Evolutionary conservation across 352 stramenopile species (phyloP).

Genomic region (Globisporangium yorkense): DNA sequence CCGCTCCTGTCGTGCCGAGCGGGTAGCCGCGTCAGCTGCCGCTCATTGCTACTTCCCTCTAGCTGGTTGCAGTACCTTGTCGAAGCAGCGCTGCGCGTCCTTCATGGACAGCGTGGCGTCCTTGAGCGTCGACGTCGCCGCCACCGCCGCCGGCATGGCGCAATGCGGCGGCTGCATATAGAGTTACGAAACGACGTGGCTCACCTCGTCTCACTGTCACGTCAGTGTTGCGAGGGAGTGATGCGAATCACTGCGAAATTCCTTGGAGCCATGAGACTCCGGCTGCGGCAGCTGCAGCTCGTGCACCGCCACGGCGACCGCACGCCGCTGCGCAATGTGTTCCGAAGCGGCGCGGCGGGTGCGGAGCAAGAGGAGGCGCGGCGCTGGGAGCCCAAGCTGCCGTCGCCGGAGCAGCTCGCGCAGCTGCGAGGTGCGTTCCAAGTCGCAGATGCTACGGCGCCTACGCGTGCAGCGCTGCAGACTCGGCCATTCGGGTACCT

Average conservation of each 20-base stretch:
- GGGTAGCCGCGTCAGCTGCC: neutral
- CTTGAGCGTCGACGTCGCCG: slow-evolving; percentile 7
- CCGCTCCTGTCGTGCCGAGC: slow-evolving; percentile 34
- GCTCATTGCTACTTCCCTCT: too few relatives aligned
- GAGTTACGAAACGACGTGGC: neutral
- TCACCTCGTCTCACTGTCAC: neutral
- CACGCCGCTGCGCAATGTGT: slow-evolving; percentile 71
- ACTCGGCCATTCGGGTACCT: slow-evolving; percentile 63
- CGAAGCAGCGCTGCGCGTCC: slow-evolving; percentile 67
- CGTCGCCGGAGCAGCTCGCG: slow-evolving; percentile 24
- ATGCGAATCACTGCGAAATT: too few relatives aligned
- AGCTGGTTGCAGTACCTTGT: slow-evolving; percentile 34
- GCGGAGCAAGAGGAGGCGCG: slow-evolving; percentile 35
- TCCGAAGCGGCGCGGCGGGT: slow-evolving; percentile 21
- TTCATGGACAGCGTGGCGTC: slow-evolving; percentile 47
- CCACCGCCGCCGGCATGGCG: slow-evolving; percentile 1
- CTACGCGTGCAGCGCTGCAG: slow-evolving; percentile 29
- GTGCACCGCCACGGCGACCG: slow-evolving; percentile 78
- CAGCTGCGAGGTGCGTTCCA: slow-evolving; percentile 28
- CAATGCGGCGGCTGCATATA: neutral
- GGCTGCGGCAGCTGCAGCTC: slow-evolving; percentile 71
- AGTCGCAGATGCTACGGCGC: slow-evolving; percentile 13
- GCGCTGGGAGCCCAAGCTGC: slow-evolving; percentile 42
- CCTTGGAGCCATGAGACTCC: slow-evolving; percentile 11
- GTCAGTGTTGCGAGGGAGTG: too few relatives aligned